Evolutionary conservation across 1,284 basidiomycete genomes (phyloP).

Genomic region (Ceratobasidium sp.): DNA sequence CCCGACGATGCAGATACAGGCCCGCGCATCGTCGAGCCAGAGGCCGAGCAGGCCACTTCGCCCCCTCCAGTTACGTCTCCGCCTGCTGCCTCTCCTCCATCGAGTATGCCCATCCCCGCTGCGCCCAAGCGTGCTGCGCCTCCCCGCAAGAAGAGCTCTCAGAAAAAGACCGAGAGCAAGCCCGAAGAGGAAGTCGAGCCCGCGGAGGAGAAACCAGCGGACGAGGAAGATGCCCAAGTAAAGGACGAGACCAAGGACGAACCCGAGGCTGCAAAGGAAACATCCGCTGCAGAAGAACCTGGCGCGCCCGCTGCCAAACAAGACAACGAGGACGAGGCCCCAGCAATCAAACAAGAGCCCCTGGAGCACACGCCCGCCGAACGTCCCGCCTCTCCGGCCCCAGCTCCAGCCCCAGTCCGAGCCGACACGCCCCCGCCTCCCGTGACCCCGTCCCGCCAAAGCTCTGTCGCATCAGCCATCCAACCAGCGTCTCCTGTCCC

Average conservation of each 20-base stretch:
- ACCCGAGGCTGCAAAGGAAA: slow-evolving; percentile 46
- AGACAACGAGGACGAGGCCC: neutral
- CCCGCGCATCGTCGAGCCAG: slow-evolving; percentile 19
- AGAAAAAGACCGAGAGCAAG: slow-evolving; percentile 27
- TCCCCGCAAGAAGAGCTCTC: slow-evolving; percentile 47
- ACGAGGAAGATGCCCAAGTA: neutral
- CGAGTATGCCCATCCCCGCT: slow-evolving; percentile 47
- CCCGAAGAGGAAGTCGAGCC: slow-evolving; percentile 22
- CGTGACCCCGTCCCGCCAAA: neutral
- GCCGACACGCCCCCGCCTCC: slow-evolving; percentile 10
- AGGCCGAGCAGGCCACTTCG: slow-evolving; percentile 14
- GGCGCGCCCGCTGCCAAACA: neutral
- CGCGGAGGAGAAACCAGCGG: neutral
- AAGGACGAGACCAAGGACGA: slow-evolving; percentile 23
- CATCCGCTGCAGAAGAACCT: neutral
- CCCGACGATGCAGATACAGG: neutral
- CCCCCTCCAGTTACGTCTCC: slow-evolving; percentile 33
- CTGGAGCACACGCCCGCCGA: neutral
- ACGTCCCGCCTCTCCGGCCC: neutral
- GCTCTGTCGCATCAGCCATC: neutral
- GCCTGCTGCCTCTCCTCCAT: slow-evolving; percentile 15
- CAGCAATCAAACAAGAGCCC: slow-evolving; percentile 2
- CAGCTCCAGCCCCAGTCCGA: neutral
- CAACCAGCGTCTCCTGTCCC: neutral
- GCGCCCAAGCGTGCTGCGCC: slow-evolving; percentile 48